Conservation (phyloP, 805 yeast species). For the Hanseniaspora meyeri region DNA sequence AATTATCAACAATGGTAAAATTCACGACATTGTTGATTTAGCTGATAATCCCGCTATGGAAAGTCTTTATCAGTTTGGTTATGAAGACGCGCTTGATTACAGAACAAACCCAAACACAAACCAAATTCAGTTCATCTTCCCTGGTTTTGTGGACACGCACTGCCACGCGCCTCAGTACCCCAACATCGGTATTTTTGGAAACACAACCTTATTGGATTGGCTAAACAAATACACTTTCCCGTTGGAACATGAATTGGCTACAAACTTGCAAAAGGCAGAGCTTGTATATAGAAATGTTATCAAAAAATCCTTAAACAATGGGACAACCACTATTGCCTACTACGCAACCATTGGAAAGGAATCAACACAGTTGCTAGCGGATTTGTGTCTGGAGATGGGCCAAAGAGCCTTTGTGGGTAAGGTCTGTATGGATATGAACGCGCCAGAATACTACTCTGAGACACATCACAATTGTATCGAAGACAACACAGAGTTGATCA, state of each 20-base stretch:
- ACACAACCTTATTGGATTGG: conserved; percentile 81
- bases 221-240: conserved; percentile 79
- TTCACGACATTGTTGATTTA: conserved; percentile 12
- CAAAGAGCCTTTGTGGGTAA: conserved; percentile 88
- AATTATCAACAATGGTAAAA: conserved; percentile 43
- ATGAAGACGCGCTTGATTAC: conserved; percentile 12
- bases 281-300: conserved; percentile 57
- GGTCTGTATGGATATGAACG: conserved; percentile 82
- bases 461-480: conserved; percentile 38
- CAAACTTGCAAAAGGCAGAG: conserved; percentile 41
- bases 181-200: conserved; percentile 72
- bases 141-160: conserved; percentile 75
- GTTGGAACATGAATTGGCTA: conserved; percentile 52
- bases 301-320: conserved; percentile 55
- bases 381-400: conserved; percentile 49
- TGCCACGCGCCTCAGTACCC: conserved; percentile 80
- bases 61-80: neutral
- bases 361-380: conserved; percentile 67
- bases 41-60: conserved; percentile 10
- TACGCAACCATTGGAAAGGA: conserved; percentile 77
- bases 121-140: conserved; percentile 46
- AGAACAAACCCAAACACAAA: conserved; percentile 24
- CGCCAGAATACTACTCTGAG: conserved; percentile 61
- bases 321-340: conserved; percentile 88
- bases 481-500: conserved; percentile 43